Conservation (phyloP, 495 filamentous ascomycete genomes). For the Trichocladium uniseriatum region DNA sequence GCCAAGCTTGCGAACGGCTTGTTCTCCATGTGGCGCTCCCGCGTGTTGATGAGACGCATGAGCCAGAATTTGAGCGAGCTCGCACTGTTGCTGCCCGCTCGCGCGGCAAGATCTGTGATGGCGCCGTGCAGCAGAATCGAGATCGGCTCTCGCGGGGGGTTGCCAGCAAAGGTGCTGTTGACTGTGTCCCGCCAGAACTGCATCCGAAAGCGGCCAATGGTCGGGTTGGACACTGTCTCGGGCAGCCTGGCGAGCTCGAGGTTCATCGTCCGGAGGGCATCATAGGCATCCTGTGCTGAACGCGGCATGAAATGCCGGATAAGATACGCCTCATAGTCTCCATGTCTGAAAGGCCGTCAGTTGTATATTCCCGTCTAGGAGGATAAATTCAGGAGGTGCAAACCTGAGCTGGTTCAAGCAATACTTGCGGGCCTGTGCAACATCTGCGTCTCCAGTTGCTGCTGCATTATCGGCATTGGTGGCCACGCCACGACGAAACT, state of each 20-base stretch:
- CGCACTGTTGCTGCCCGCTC: conserved; percentile 39
- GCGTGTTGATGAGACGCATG: conserved; percentile 60
- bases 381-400: background rate
- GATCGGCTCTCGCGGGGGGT: conserved; percentile 80
- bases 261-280: conserved; percentile 87
- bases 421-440: conserved; percentile 40
- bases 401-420: conserved; percentile 41
- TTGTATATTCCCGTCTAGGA: background rate
- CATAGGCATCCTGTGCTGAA: conserved; percentile 64
- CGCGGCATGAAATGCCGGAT: conserved; percentile 74
- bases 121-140: conserved; percentile 71
- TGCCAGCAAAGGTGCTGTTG: conserved; percentile 56
- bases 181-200: conserved; percentile 91
- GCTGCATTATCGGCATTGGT: background rate
- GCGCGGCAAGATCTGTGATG: conserved; percentile 49
- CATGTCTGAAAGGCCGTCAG: conserved; percentile 15
- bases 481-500: conserved; percentile 13
- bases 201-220: conserved; percentile 76
- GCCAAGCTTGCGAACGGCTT: conserved; percentile 66
- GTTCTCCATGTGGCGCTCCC: conserved; percentile 77
- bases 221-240: conserved; percentile 71
- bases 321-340: conserved; percentile 81
- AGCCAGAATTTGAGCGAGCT: conserved; percentile 74
- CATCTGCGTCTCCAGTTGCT: conserved; percentile 19
- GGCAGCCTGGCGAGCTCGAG: conserved; percentile 80